Conservation (phyloP, 192 early-diverging fungal genomes). For the Linnemannia elongata region DNA sequence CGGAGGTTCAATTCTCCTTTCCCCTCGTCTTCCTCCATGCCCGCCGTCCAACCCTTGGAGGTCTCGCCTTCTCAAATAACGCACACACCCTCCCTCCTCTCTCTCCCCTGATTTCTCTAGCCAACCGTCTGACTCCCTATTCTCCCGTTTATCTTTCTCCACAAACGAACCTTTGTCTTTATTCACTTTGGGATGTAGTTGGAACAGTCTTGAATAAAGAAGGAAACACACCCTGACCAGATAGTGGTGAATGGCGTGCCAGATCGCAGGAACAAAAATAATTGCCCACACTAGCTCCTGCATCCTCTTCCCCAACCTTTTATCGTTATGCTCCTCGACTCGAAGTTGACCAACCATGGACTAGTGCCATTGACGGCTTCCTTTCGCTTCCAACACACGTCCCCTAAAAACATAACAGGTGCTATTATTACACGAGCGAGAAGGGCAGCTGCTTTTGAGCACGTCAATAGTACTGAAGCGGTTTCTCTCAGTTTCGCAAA, state of each 20-base stretch:
- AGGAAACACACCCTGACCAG: not conserved
- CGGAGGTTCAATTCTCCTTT: not conserved
- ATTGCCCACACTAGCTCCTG: not conserved
- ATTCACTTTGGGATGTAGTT: not conserved
- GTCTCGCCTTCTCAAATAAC: not conserved
- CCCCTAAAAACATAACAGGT: not conserved
- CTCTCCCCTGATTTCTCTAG: not conserved
- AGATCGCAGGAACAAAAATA: not conserved
- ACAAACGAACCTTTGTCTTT: not conserved
- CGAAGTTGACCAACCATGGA: not conserved
- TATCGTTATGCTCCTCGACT: not conserved
- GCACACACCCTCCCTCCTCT: not conserved
- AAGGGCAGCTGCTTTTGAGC: not conserved
- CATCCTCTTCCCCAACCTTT: not conserved
- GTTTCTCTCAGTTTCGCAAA: not conserved
- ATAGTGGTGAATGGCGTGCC: not conserved
- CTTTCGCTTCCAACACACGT: not conserved
- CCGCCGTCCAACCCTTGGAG: not conserved
- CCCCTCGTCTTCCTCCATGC: not conserved
- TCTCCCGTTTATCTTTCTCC: not conserved
- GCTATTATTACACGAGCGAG: not conserved
- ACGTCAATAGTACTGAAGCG: not conserved
- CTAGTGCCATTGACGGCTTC: not conserved
- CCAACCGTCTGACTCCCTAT: not conserved
- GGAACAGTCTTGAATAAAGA: not conserved